phyloP scores from a whole-genome alignment of 148 eudicot genomes.

The Amaranthus hypochondriacus region DNA sequence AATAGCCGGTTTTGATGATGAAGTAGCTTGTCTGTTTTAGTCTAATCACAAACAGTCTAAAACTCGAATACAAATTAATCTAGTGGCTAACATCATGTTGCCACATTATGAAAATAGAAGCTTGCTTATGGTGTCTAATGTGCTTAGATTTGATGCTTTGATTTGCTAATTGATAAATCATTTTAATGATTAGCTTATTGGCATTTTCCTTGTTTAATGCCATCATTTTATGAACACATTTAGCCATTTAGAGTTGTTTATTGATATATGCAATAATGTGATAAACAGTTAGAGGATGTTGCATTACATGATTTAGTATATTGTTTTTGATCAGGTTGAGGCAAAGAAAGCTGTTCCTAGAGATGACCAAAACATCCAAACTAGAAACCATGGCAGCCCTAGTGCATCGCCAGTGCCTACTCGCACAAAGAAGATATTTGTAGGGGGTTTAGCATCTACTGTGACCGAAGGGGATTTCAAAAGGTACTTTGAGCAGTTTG shows the following conservation, averaged over 20 bases:
- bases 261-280: neutral
- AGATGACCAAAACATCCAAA: slow-evolving; percentile 64
- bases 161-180: neutral
- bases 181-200: neutral
- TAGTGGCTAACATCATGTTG: neutral
- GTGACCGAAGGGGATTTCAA: slow-evolving; percentile 91
- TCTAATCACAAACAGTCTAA: neutral
- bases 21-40: neutral
- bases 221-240: neutral
- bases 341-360: slow-evolving; percentile 98
- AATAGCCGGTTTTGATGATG: neutral
- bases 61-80: neutral
- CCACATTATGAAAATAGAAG: neutral
- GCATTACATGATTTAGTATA: neutral
- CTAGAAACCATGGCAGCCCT: slow-evolving; percentile 54
- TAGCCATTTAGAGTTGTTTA: neutral
- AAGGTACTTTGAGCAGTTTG: slow-evolving; percentile 83
- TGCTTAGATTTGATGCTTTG: neutral
- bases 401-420: slow-evolving; percentile 72
- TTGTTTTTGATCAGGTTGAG: slow-evolving; percentile 57
- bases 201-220: slow-evolving; percentile 1
- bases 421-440: slow-evolving; percentile 92
- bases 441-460: slow-evolving; percentile 90
- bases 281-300: neutral
- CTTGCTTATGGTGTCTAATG: neutral